Conservation (phyloP, 305 asterid genomes). For the Fraxinus angustifolia region DNA sequence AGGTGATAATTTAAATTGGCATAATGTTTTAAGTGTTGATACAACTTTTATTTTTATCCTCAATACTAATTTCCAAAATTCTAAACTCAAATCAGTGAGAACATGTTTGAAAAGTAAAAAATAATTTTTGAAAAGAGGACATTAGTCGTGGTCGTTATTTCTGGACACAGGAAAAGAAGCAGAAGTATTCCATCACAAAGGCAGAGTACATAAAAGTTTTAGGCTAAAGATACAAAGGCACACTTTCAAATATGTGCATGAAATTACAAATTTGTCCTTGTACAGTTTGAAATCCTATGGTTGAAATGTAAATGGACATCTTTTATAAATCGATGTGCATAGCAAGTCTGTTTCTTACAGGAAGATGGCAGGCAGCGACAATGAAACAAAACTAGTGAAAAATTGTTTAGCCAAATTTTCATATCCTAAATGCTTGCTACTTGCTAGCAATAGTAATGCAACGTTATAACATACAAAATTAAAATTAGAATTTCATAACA, state of each 20-base stretch:
- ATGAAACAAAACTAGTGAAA: background rate
- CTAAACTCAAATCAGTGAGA: background rate
- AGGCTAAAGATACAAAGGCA: background rate
- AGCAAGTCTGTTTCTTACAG: background rate
- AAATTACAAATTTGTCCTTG: background rate
- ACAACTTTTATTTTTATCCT: background rate
- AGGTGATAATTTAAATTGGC: background rate
- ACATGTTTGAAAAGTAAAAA: background rate
- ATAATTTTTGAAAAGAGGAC: background rate
- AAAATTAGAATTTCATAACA: background rate
- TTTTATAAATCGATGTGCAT: background rate
- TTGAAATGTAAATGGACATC: background rate
- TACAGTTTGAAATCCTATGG: background rate
- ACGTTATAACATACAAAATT: background rate
- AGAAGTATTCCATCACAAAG: background rate
- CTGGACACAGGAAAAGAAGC: background rate
- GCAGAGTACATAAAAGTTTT: background rate
- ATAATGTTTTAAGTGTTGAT: background rate
- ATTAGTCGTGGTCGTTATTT: background rate
- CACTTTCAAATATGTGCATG: background rate
- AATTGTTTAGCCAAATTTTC: background rate
- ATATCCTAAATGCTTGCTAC: background rate
- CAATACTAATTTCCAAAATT: background rate
- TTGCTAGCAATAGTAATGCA: background rate
- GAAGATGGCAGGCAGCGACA: background rate